Percentiles rank a stretch among this genome's conserved stretches.
Conservation (phyloP, 2,329 filamentous ascomycete species). For the Epichloe bromicola region DNA sequence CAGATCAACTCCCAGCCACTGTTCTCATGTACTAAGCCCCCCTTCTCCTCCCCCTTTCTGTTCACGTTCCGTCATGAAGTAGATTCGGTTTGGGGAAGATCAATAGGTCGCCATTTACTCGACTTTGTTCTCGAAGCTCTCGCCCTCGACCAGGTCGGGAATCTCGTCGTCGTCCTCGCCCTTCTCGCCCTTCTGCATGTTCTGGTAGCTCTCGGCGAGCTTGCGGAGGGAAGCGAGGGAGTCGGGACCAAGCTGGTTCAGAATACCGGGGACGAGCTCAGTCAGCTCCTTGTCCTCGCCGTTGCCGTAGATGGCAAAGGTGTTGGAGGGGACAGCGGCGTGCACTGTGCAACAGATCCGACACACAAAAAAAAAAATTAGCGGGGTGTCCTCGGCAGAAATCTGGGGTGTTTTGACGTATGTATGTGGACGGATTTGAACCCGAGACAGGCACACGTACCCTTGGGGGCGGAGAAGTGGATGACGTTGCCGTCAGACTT, state of each 20-base stretch:
- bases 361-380: neutral
- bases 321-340: constrained; percentile 94
- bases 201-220: constrained; percentile 98
- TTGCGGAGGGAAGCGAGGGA: constrained; percentile 95
- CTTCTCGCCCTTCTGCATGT: constrained; percentile 88
- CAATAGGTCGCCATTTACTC: constrained; percentile 45
- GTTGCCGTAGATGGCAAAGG: constrained; percentile 97
- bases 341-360: constrained; percentile 50
- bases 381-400: neutral
- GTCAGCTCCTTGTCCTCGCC: constrained; percentile 99
- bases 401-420: neutral
- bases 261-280: constrained; percentile 96
- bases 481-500: constrained; percentile 99
- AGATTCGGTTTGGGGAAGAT: constrained; percentile 2
- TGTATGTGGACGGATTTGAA: neutral
- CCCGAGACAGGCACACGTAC: constrained; percentile 43
- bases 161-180: constrained; percentile 88
- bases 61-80: constrained; percentile 5
- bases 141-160: constrained; percentile 88
- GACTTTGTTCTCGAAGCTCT: constrained; percentile 97
- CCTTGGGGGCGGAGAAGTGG: constrained; percentile 96
- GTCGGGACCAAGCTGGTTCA: constrained; percentile 98
- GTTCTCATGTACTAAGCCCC: constrained; percentile 2
- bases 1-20: constrained; percentile 1
- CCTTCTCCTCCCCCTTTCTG: neutral